Percentiles rank a stretch among this genome's conserved stretches.
Conservation (phyloP, 495 filamentous ascomycete species). For the Pyrenopolyporus hunteri region DNA sequence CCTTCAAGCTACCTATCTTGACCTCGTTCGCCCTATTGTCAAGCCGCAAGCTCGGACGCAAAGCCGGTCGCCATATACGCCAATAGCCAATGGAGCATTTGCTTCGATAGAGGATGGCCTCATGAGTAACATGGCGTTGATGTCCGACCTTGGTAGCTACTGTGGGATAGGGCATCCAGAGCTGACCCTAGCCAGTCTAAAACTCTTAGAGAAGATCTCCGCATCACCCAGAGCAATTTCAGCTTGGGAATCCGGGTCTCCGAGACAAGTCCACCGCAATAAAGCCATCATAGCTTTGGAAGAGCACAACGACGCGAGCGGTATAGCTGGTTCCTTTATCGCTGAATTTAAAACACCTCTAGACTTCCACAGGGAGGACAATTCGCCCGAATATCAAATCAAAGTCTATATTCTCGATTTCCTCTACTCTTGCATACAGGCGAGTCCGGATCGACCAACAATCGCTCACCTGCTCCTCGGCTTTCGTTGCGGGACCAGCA, state of each 20-base stretch:
- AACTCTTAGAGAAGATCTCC: constrained; percentile 81
- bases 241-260: constrained; percentile 57
- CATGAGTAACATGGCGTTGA: constrained; percentile 73
- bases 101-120: constrained; percentile 91
- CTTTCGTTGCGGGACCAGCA: constrained; percentile 72
- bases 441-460: constrained; percentile 72
- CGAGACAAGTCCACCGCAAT: constrained; percentile 65
- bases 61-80: constrained; percentile 40
- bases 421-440: constrained; percentile 75
- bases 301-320: constrained; percentile 69
- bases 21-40: constrained; percentile 80
- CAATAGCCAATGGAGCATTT: constrained; percentile 73
- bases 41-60: constrained; percentile 50
- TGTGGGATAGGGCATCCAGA: constrained; percentile 78
- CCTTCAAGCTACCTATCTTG: constrained; percentile 88
- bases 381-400: constrained; percentile 71
- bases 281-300: constrained; percentile 82
- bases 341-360: constrained; percentile 65
- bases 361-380: constrained; percentile 67
- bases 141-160: constrained; percentile 81
- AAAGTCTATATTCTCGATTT: constrained; percentile 82
- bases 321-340: constrained; percentile 69
- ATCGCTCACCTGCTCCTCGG: constrained; percentile 91
- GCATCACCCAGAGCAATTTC: constrained; percentile 74
- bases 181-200: constrained; percentile 76